These are phyloP conservation scores for Trapa incisa DNA, from an alignment of 345 rosid genomes.

Conservation along the genomic window DNA sequence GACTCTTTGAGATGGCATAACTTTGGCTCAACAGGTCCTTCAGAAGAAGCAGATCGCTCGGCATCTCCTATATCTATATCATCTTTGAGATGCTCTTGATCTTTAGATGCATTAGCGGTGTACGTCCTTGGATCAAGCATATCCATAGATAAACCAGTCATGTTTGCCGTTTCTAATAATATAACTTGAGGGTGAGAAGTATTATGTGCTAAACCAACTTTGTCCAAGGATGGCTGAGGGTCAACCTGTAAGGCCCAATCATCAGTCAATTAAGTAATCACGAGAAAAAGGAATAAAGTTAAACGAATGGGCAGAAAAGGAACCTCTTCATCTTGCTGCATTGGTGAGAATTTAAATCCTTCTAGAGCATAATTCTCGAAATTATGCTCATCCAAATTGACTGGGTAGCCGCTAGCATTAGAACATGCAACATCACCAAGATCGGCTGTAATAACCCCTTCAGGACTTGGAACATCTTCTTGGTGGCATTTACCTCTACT, in stretches of 20 bases:
- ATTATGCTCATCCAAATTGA: slow-evolving; percentile 14
- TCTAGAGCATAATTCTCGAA: slow-evolving; percentile 18
- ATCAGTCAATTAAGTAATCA: neutral
- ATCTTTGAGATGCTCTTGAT: slow-evolving; percentile 4
- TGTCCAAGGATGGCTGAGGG: slow-evolving; percentile 8
- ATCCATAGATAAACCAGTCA: slow-evolving; percentile 16
- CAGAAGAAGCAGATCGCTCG: slow-evolving; percentile 19
- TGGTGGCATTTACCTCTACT: slow-evolving; percentile 6
- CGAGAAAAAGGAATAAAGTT: neutral
- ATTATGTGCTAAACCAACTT: slow-evolving; percentile 12
- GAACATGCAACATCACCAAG: slow-evolving; percentile 17
- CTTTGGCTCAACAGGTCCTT: slow-evolving; percentile 16
- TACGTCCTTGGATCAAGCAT: slow-evolving; percentile 14
- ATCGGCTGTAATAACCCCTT: slow-evolving; percentile 19
- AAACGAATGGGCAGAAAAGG: neutral
- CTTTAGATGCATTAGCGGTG: slow-evolving; percentile 16
- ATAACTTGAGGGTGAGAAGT: slow-evolving; percentile 20
- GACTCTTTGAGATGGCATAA: slow-evolving; percentile 15
- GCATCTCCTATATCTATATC: slow-evolving; percentile 13
- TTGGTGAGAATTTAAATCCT: slow-evolving; percentile 24
- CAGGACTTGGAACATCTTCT: slow-evolving; percentile 12
- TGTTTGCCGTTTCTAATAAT: slow-evolving; percentile 29
- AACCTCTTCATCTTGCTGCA: slow-evolving; percentile 41
- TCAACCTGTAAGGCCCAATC: slow-evolving; percentile 3
- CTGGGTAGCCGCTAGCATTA: slow-evolving; percentile 15